Evolutionary conservation across 371 early-diverging fungal species (phyloP).

Genomic region (Mortierella sp.): DNA sequence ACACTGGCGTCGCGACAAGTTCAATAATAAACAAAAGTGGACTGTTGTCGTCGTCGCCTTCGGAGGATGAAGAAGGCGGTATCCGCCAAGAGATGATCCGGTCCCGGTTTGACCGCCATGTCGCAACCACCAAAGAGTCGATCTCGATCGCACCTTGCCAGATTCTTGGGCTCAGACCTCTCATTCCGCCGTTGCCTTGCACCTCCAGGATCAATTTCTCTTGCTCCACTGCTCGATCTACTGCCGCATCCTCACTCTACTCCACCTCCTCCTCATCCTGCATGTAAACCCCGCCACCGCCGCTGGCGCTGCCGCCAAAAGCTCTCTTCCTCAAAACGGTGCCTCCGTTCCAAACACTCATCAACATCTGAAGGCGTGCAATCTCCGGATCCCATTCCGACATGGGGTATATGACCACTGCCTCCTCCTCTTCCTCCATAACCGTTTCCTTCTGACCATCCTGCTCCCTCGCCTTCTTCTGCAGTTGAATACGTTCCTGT

Average conservation of each 20-base stretch:
- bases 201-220: not conserved
- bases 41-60: not conserved
- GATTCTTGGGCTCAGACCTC: not conserved
- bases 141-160: constrained; percentile 7
- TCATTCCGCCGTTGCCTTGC: not conserved
- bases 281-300: not conserved
- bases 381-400: not conserved
- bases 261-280: not conserved
- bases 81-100: constrained; percentile 16
- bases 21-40: not conserved
- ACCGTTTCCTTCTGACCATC: not conserved
- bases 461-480: not conserved
- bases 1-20: not conserved
- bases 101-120: constrained; percentile 40
- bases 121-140: not conserved
- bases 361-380: constrained; percentile 3
- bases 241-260: not conserved
- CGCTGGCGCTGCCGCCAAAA: too few species aligned
- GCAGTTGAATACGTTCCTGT: not conserved
- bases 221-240: not conserved
- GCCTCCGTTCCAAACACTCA: constrained; percentile 14
- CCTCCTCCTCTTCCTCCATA: not conserved
- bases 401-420: constrained; percentile 7
- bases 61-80: not conserved
- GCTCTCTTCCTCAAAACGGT: not conserved